Percentiles rank a stretch among this genome's conserved stretches.
Evolutionary conservation across 192 early-diverging fungal genomes (phyloP).

Genomic region (Glomus cerebriforme): DNA sequence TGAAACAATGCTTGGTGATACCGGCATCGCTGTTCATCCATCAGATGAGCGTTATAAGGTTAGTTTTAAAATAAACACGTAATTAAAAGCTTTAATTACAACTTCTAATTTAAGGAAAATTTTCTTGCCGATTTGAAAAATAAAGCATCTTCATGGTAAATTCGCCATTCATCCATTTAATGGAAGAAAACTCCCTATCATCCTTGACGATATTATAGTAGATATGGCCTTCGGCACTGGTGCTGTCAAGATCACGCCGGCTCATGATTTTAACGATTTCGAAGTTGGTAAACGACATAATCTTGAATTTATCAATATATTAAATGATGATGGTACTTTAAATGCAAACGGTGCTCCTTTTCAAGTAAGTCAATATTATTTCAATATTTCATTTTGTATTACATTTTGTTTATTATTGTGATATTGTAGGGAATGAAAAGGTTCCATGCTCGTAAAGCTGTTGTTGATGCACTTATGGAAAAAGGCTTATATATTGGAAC

Average conservation of each 20-base stretch:
- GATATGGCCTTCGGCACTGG: conserved; percentile 96
- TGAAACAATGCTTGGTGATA: conserved; percentile 99
- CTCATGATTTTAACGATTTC: conserved; percentile 98
- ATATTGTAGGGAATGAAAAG: conserved; percentile 74
- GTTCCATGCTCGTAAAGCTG: conserved; percentile 89
- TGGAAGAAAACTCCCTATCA: conserved; percentile 86
- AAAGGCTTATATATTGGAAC: conserved; percentile 86
- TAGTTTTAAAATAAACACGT: not conserved
- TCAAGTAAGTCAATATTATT: conserved; percentile 24
- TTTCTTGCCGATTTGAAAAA: conserved; percentile 2
- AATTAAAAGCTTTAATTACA: not conserved
- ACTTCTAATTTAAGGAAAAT: not conserved
- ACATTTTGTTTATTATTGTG: not conserved
- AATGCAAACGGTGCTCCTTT: conserved; percentile 92
- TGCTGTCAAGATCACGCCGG: conserved; percentile 98
- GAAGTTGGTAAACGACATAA: conserved; percentile 93
- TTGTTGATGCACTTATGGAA: conserved; percentile 86
- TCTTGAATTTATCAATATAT: conserved; percentile 93
- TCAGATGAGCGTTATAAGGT: conserved; percentile 88
- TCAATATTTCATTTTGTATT: not conserved
- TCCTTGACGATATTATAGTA: conserved; percentile 82
- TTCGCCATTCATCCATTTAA: conserved; percentile 93
- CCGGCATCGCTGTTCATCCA: conserved; percentile 94
- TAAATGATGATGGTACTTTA: conserved; percentile 95
- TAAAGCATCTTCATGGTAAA: conserved; percentile 88